Evolutionary conservation across 352 stramenopile genomes (phyloP).

Genomic region (Globisporangium spinosum): DNA sequence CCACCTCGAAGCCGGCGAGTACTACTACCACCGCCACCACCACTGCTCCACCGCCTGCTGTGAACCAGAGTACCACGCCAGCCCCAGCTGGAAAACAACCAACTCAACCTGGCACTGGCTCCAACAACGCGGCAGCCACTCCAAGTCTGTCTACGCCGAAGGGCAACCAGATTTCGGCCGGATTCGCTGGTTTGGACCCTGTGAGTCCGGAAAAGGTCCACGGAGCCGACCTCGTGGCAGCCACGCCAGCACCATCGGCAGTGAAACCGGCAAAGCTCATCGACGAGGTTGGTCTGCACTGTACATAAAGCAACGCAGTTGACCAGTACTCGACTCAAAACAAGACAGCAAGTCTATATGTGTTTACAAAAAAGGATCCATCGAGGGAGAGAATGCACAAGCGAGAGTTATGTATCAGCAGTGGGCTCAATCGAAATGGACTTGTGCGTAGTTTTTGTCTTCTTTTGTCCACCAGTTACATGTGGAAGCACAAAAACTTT

Average conservation of each 20-base stretch:
- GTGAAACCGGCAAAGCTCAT: constrained; percentile 10
- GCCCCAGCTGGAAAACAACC: not conserved
- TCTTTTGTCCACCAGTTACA: not conserved
- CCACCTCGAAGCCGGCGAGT: not conserved
- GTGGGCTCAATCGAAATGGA: constrained; percentile 11
- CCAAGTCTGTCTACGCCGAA: constrained; percentile 17
- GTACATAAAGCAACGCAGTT: constrained; percentile 8
- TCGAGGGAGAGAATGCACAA: constrained; percentile 1
- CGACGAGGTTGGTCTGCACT: constrained; percentile 6
- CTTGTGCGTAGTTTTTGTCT: constrained; percentile 4
- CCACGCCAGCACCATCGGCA: constrained; percentile 12
- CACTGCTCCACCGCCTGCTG: constrained; percentile 4
- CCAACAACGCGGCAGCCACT: not conserved
- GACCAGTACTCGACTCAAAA: not conserved
- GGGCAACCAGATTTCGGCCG: constrained; percentile 8
- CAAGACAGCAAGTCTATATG: constrained; percentile 3
- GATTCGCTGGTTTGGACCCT: constrained; percentile 13
- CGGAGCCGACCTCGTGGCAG: constrained; percentile 13
- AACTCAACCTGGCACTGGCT: not conserved
- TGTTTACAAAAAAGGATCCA: not conserved
- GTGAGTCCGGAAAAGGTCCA: constrained; percentile 19
- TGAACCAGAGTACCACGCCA: constrained; percentile 9
- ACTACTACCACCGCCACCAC: not conserved
- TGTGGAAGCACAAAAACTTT: not conserved
- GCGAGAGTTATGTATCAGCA: constrained; percentile 2